Evolutionary conservation across 208 protist genomes (phyloP), one percentile per base, ranked within the genome.

Genomic region (Crithidia expoeki): DNA sequence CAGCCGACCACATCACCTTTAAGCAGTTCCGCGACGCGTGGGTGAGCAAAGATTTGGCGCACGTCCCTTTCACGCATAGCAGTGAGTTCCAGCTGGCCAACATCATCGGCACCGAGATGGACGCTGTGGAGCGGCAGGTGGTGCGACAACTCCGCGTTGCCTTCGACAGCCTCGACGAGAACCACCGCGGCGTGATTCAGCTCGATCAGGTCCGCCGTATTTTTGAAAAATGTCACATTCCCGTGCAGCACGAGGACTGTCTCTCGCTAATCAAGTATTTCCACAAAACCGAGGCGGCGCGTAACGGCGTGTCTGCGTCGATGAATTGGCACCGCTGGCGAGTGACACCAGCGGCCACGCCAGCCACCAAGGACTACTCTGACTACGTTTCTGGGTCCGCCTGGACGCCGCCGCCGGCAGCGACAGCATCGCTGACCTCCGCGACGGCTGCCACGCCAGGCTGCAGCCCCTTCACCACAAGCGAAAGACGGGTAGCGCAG

Each of bases 91-190:
- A 94, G 69, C 82, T 96, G 40, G 68, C 60, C 5, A 96, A 96
- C 64, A 93, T 96, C 30, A 85, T 93, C 46, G 82, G 76, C 16
- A 88, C 85, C 25, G 80, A 93, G 51, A 84, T 90, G 83, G 83
- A 90, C 53, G 82, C 87, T 27, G 80, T 90, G 40, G 89, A 97
- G 69, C 74, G 80, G 23, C 69, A 87, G 62, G 72, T 93, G 17
- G 86, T 97, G 42, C 88, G 89, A 11, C 86, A 93, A 72, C 79
- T 96, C 61, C 84, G 92, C 17, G 63, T 46, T 14, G 92, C 92
- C 12, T 97, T 97, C 76, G 83, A 97, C 72, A 84, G 73, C 62
- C 84, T 97, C n/a, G 90, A 97, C 65, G 80, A 85, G n/a, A 69
- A 81, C 12, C 89, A 94, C 74, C 82, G 80, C 42, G 92, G 92